These are phyloP conservation scores for Penicillium odoratum DNA, from an alignment of 495 filamentous ascomycete genomes.

Conservation along the genomic window DNA sequence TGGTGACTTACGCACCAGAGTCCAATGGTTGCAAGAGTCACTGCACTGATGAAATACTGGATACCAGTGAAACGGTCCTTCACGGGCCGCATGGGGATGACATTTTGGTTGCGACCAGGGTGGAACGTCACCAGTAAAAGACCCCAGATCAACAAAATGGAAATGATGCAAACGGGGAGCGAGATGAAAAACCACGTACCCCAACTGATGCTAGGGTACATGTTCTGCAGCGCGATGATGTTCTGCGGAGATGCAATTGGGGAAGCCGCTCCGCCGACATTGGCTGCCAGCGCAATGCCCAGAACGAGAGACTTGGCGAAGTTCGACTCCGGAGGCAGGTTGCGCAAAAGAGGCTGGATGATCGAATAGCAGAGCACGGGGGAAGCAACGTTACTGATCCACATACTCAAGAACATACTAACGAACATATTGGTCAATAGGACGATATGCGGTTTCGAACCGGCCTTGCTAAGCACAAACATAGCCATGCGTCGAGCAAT, in stretches of 20 bases:
- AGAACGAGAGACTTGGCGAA: conserved; percentile 96
- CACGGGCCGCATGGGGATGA: conserved; percentile 85
- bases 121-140: conserved; percentile 83
- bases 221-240: conserved; percentile 92
- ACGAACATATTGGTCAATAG: conserved; percentile 98
- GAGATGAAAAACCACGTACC: conserved; percentile 95
- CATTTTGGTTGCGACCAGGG: conserved; percentile 80
- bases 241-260: conserved; percentile 98
- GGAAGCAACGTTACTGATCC: conserved; percentile 97
- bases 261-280: conserved; percentile 93
- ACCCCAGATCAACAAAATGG: conserved; percentile 84
- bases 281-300: conserved; percentile 92
- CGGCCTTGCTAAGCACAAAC: conserved; percentile 95
- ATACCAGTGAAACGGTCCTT: conserved; percentile 84
- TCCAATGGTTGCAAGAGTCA: conserved; percentile 83
- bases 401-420: conserved; percentile 96
- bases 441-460: conserved; percentile 82
- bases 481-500: conserved; percentile 97
- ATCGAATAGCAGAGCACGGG: conserved; percentile 98
- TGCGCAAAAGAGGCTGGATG: conserved; percentile 84
- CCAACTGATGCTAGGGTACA: conserved; percentile 88
- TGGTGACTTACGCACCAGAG: conserved; percentile 94
- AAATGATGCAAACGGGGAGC: conserved; percentile 88
- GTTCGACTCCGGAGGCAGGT: conserved; percentile 81
- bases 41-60: conserved; percentile 87